These are phyloP conservation scores for Volvox africanus DNA, from an alignment of 139 green algal species.

Conservation along the genomic window DNA sequence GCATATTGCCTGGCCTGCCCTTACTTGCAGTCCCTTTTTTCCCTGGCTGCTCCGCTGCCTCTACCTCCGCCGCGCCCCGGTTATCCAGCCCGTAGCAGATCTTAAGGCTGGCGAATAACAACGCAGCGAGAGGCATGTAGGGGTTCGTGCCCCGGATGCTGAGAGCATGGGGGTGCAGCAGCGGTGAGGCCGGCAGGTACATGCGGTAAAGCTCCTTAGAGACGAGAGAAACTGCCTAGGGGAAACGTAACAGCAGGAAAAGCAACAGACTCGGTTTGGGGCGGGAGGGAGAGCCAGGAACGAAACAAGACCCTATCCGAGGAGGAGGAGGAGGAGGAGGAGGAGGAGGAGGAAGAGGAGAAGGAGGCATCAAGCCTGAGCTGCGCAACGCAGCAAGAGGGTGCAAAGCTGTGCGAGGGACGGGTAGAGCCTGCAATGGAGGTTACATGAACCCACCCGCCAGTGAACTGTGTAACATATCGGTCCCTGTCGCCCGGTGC, in stretches of 20 bases:
- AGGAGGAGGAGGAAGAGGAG: background rate
- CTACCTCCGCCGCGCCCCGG: too few relatives aligned
- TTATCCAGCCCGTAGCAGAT: slow-evolving; percentile 32
- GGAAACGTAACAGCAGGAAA: background rate
- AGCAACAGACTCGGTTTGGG: background rate
- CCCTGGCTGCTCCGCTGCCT: background rate
- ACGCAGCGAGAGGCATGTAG: background rate
- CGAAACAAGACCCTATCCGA: too few relatives aligned
- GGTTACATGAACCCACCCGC: too few relatives aligned
- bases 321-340: background rate
- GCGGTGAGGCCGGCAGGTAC: slow-evolving; percentile 3
- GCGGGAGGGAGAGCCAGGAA: too few relatives aligned
- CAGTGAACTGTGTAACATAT: too few relatives aligned
- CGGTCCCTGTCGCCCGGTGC: too few relatives aligned
- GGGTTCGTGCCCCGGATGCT: background rate
- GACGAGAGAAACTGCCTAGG: background rate
- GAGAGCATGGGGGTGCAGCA: background rate
- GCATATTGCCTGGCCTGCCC: background rate
- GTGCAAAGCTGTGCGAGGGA: too few relatives aligned
- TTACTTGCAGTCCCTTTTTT: background rate
- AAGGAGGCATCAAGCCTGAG: background rate
- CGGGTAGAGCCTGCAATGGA: too few relatives aligned
- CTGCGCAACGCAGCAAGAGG: too few relatives aligned
- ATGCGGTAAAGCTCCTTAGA: slow-evolving; percentile 32
- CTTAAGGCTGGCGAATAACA: background rate